Evolutionary conservation across 2,329 filamentous ascomycete species (phyloP).

Genomic region (Colletotrichum sp.): DNA sequence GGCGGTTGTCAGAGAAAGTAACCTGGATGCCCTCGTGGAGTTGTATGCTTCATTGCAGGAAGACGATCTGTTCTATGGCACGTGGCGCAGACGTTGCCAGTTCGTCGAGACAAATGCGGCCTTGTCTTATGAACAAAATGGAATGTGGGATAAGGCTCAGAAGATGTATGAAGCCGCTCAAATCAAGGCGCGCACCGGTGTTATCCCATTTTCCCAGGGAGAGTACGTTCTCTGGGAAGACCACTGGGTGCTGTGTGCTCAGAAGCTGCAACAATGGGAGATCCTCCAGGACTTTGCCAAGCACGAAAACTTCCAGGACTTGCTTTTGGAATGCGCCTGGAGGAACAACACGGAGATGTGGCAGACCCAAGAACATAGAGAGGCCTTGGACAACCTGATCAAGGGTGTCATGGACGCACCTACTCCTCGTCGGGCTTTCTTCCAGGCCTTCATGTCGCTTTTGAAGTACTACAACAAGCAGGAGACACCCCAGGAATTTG

Average conservation of each 20-base stretch:
- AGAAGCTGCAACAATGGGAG: conserved; percentile 99
- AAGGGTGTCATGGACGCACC: conserved; percentile 98
- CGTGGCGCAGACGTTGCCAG: conserved; percentile 92
- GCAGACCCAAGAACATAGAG: conserved; percentile 84
- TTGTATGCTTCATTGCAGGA: conserved; percentile 90
- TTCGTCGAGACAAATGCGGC: conserved; percentile 98
- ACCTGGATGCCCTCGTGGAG: conserved; percentile 93
- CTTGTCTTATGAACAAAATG: conserved; percentile 96
- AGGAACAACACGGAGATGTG: conserved; percentile 94
- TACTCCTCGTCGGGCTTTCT: conserved; percentile 91
- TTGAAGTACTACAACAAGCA: conserved; percentile 93
- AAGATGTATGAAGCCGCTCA: conserved; percentile 96
- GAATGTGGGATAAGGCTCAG: conserved; percentile 99
- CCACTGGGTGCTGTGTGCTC: conserved; percentile 96
- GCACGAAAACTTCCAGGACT: conserved; percentile 97
- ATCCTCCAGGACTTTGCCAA: conserved; percentile 97
- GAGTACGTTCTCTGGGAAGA: conserved; percentile 99
- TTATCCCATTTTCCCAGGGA: conserved; percentile 93
- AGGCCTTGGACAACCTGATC: conserved; percentile 90
- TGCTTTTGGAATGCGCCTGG: conserved; percentile 95
- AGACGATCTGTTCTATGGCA: conserved; percentile 96
- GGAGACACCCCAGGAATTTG: conserved; percentile 82
- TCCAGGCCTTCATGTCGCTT: conserved; percentile 97
- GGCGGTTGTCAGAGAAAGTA: conserved; percentile 85
- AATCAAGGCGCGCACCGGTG: conserved; percentile 93